Evolutionary conservation across 805 yeast species (phyloP).

Genomic region (Spathaspora passalidarum): DNA sequence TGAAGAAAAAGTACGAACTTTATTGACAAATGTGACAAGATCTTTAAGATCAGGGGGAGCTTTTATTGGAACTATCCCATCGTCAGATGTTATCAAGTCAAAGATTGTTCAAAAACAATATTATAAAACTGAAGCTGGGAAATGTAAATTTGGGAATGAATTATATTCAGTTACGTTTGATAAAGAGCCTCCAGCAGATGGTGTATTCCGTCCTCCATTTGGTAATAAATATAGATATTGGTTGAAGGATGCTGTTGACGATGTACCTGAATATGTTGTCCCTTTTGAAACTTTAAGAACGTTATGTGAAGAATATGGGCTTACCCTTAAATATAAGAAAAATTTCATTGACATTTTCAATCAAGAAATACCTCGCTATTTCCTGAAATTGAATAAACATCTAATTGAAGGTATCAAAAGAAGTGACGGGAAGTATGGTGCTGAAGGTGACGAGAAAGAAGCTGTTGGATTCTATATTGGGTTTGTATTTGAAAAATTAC

Average conservation of each 20-base stretch:
- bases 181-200: conserved; percentile 72
- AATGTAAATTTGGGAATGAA: conserved; percentile 76
- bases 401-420: conserved; percentile 69
- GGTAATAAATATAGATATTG: conserved; percentile 84
- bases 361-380: conserved; percentile 70
- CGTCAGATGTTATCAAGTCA: conserved; percentile 75
- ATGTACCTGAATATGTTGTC: conserved; percentile 95
- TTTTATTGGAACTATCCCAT: conserved; percentile 93
- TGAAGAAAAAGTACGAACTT: conserved; percentile 71
- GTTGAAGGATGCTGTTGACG: conserved; percentile 89
- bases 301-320: conserved; percentile 78
- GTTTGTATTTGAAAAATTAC: conserved; percentile 68
- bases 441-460: conserved; percentile 86
- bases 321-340: conserved; percentile 68
- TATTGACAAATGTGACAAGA: conserved; percentile 71
- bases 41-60: conserved; percentile 79
- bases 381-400: conserved; percentile 53
- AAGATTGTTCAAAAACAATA: conserved; percentile 51
- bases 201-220: conserved; percentile 68
- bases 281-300: conserved; percentile 87
- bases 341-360: conserved; percentile 81
- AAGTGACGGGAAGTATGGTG: conserved; percentile 78
- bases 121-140: conserved; percentile 9
- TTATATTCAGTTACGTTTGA: conserved; percentile 80
- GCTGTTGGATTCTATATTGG: conserved; percentile 85